These are phyloP conservation scores for Pseudogymnoascus destructans DNA, from an alignment of 2,329 filamentous ascomycete genomes.

Conservation along the genomic window DNA sequence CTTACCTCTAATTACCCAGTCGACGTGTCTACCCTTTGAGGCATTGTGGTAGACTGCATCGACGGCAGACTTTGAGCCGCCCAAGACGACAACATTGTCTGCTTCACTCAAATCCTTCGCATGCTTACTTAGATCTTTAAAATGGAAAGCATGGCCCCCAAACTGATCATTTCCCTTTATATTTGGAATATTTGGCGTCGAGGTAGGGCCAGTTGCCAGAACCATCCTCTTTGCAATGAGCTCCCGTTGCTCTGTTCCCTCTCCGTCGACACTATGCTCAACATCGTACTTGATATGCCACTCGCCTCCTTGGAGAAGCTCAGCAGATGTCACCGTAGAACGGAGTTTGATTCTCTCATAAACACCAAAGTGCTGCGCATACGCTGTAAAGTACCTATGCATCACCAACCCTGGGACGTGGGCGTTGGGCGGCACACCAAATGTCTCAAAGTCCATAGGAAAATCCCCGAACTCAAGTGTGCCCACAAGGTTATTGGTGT, in stretches of 20 bases:
- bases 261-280: background rate
- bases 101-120: background rate
- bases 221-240: slow-evolving; percentile 30
- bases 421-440: slow-evolving; percentile 28
- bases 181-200: slow-evolving; percentile 34
- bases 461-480: slow-evolving; percentile 63
- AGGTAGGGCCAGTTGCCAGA: slow-evolving; percentile 40
- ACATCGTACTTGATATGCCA: background rate
- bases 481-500: slow-evolving; percentile 58
- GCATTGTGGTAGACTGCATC: slow-evolving; percentile 30
- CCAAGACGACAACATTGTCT: background rate
- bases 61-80: slow-evolving; percentile 27
- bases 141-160: slow-evolving; percentile 26
- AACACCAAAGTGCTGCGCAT: slow-evolving; percentile 40
- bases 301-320: slow-evolving; percentile 8
- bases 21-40: slow-evolving; percentile 28
- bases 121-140: background rate
- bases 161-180: slow-evolving; percentile 34
- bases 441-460: slow-evolving; percentile 27
- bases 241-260: background rate
- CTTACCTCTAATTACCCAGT: slow-evolving; percentile 44
- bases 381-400: slow-evolving; percentile 42
- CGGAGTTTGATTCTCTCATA: slow-evolving; percentile 34
- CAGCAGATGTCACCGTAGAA: slow-evolving; percentile 31
- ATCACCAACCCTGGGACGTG: slow-evolving; percentile 45